Evolutionary conservation across 176 grass and related monocot species (phyloP).

Genomic region (Pontederia crassipes): DNA sequence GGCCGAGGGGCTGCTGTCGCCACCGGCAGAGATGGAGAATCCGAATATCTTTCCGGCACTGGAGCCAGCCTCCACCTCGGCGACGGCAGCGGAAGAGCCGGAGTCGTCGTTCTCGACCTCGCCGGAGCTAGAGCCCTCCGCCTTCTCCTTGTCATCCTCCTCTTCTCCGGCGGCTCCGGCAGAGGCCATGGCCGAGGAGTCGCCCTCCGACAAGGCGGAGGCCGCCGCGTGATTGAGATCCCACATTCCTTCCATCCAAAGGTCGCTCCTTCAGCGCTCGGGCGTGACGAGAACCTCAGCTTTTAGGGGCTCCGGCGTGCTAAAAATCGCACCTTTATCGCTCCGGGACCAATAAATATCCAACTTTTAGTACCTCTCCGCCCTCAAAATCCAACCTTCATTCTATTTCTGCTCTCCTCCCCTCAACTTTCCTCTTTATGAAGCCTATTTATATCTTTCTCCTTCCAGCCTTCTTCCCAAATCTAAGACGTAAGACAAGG

Average conservation of each 20-base stretch:
- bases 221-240: constrained; percentile 3
- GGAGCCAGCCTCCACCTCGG: background rate
- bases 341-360: background rate
- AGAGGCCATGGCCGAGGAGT: background rate
- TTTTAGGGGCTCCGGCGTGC: background rate
- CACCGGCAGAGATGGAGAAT: constrained; percentile 1
- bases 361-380: background rate
- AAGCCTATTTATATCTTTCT: no score
- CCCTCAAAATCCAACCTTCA: background rate
- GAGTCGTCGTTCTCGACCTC: constrained; percentile 3
- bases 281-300: background rate
- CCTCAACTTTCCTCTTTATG: background rate
- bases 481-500: no score
- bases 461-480: no score
- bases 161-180: background rate
- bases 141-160: background rate
- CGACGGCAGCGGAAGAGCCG: constrained; percentile 3
- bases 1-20: constrained; percentile 5
- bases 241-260: constrained; percentile 3
- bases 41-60: background rate
- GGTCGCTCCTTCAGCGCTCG: background rate
- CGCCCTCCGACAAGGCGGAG: background rate
- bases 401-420: background rate
- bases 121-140: background rate
- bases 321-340: background rate